Evolutionary conservation across 2,329 filamentous ascomycete species (phyloP), one percentile per base, ranked within the genome.

Genomic region (Fusarium musae): DNA sequence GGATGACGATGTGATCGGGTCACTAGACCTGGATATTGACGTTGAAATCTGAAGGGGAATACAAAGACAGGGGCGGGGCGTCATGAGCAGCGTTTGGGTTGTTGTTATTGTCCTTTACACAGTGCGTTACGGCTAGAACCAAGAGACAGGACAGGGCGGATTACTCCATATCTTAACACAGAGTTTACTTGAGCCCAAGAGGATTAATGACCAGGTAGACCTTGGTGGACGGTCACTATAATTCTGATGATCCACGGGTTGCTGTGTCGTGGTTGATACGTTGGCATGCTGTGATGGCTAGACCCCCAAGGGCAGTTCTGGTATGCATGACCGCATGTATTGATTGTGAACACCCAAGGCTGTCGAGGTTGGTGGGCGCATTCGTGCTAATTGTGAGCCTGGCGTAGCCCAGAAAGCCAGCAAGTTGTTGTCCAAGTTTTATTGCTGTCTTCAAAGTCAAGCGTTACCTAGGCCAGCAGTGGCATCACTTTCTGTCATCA

Each of bases 1-100:
- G 86, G 95, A 97, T 70, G 96, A 98, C 79, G 96, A 98, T 79
- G 93, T 98, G 63, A 96, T 98, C 81, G 95, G 93, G 3, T 89
- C 91, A 32, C 85, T 98, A 85, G 96, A 98, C 80, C 84, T 98
- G 77, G 96, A 94, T 34, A 94, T 98, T 80, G 96, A 98, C 76
- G 91, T 97, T 77, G 95, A 97, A 75, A 94, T 97, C 76, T 94
- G 85, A 74, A 26, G n/a, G 54, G 26, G 23, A 52, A 43, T 15
- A 26, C 13, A 36, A 40, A 44, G 59, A n/a, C 10, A 54, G 49
- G 58, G 36, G 54, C 47, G 49, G 50, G 36, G 58, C 58, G 60
- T 63, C 23, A 62, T 52, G 37, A 66, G 58, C 57, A 70, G 72
- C 59, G 39, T 62, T 61, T 43, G 23, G 49, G 37, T 56, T 58